Conservation (phyloP, 306 rosid species). For the Benincasa hispida region DNA sequence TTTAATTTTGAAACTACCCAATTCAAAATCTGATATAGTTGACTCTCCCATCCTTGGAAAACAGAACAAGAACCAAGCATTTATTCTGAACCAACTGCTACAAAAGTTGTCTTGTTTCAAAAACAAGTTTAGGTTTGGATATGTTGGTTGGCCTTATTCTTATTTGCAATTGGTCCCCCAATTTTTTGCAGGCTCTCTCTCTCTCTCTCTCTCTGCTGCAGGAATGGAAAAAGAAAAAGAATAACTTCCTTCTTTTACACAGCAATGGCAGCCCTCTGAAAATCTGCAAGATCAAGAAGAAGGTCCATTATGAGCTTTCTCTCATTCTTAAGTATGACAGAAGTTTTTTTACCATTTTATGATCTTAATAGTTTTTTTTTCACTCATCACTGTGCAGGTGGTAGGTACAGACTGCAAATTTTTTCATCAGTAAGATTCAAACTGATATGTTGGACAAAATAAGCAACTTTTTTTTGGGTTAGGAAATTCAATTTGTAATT, state of each 20-base stretch:
- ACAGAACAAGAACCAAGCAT: not conserved
- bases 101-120: not conserved
- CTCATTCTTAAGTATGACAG: not conserved
- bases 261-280: not conserved
- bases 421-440: constrained; percentile 8
- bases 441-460: not conserved
- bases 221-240: not conserved
- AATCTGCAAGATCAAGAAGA: not conserved
- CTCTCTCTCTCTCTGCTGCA: constrained; percentile 1
- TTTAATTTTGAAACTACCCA: not conserved
- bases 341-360: not conserved
- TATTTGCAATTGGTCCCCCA: constrained; percentile 5
- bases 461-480: not conserved
- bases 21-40: not conserved
- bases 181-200: constrained; percentile 3
- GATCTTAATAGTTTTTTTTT: not conserved
- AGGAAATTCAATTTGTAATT: not conserved
- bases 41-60: not conserved
- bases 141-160: not conserved
- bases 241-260: not conserved
- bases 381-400: constrained; percentile 3
- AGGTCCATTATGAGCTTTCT: constrained; percentile 2
- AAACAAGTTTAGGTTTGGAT: not conserved
- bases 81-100: not conserved
- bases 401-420: not conserved